Conservation (phyloP, 1,284 basidiomycete genomes). For the Moesziomyces globuligerus region DNA sequence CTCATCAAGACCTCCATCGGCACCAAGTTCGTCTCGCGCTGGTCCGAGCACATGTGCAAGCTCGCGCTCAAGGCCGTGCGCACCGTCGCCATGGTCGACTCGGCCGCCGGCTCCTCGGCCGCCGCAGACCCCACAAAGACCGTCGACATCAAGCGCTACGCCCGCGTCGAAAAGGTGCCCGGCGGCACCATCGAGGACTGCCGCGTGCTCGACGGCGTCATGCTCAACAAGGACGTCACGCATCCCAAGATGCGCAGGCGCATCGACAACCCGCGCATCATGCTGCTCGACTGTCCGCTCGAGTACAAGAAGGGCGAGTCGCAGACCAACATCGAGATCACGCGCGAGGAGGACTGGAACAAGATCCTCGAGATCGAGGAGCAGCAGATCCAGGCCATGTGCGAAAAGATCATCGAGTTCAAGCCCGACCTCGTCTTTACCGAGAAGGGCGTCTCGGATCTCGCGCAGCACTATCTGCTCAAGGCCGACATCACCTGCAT, state of each 20-base stretch:
- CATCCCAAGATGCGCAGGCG: conserved; percentile 95
- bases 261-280: conserved; percentile 88
- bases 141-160: conserved; percentile 97
- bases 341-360: conserved; percentile 92
- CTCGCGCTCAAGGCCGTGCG: conserved; percentile 92
- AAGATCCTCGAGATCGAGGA: conserved; percentile 94
- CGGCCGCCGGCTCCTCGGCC: conserved; percentile 20
- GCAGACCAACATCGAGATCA: conserved; percentile 98
- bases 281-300: conserved; percentile 92
- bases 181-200: conserved; percentile 97
- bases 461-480: conserved; percentile 90
- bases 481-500: conserved; percentile 91
- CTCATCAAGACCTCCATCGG: conserved; percentile 99
- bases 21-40: conserved; percentile 96
- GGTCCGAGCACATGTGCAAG: conserved; percentile 97
- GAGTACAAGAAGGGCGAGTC: conserved; percentile 99
- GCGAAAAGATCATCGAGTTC: conserved; percentile 87
- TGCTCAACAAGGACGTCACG: conserved; percentile 99
- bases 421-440: conserved; percentile 96
- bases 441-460: conserved; percentile 94
- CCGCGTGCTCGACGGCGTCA: conserved; percentile 86
- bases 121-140: conserved; percentile 69
- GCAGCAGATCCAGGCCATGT: conserved; percentile 91
- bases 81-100: conserved; percentile 75
- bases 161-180: conserved; percentile 94